Conservation (phyloP, 2,329 filamentous ascomycete genomes). For the Neofusicoccum kwambonambiense region DNA sequence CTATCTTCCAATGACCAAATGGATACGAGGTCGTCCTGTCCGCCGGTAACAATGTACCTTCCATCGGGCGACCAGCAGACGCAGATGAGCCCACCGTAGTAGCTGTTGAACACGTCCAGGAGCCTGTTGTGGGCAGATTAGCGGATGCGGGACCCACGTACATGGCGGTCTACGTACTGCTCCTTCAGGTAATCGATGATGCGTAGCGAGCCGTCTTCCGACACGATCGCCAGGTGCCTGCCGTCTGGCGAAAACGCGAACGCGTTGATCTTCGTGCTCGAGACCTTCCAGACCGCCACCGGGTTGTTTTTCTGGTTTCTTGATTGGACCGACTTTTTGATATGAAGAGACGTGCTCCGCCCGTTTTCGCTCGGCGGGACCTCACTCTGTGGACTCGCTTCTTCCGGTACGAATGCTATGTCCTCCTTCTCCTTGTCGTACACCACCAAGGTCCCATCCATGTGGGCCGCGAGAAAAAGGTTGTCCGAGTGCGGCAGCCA, state of each 20-base stretch:
- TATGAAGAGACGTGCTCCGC: slow-evolving; percentile 54
- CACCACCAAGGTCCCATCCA: slow-evolving; percentile 85
- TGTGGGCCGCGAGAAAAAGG: slow-evolving; percentile 85
- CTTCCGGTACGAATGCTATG: slow-evolving; percentile 70
- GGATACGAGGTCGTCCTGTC: slow-evolving; percentile 92
- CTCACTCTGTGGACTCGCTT: slow-evolving; percentile 18
- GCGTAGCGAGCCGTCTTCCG: slow-evolving; percentile 84
- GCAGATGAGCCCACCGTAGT: slow-evolving; percentile 89
- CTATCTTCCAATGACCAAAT: slow-evolving; percentile 90
- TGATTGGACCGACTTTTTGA: slow-evolving; percentile 90
- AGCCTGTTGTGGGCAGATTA: slow-evolving; percentile 53
- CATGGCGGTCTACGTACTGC: slow-evolving; percentile 57
- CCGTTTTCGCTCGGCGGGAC: slow-evolving; percentile 30
- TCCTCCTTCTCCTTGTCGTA: slow-evolving; percentile 99
- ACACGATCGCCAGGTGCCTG: slow-evolving; percentile 81
- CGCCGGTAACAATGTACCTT: slow-evolving; percentile 91
- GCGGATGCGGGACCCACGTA: slow-evolving; percentile 8
- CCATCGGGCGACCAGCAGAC: slow-evolving; percentile 98
- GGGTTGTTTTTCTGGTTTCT: slow-evolving; percentile 93
- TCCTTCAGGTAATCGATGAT: slow-evolving; percentile 92
- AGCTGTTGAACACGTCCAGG: slow-evolving; percentile 82
- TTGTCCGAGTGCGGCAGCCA: slow-evolving; percentile 96
- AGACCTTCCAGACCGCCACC: slow-evolving; percentile 87
- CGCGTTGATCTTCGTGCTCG: slow-evolving; percentile 84
- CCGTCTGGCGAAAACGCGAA: slow-evolving; percentile 91